phyloP scores from a whole-genome alignment of 306 rosid genomes.

The Vigna hirtella region DNA sequence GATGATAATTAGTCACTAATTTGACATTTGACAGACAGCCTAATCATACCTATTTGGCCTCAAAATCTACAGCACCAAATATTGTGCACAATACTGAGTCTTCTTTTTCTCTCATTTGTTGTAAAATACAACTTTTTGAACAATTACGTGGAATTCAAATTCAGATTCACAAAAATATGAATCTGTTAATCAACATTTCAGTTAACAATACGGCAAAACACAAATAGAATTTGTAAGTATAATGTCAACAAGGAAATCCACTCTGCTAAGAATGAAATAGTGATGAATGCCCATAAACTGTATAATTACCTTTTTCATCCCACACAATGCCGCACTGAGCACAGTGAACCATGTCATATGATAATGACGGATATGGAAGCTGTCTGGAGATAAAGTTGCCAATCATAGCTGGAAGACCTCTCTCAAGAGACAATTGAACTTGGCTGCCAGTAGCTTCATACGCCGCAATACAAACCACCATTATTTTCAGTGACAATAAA shows the following conservation, averaged over 20 bases:
- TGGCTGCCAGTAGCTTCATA: slow-evolving; percentile 99
- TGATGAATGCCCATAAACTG: slow-evolving; percentile 25
- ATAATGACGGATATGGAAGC: slow-evolving; percentile 94
- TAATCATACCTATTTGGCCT: slow-evolving; percentile 16
- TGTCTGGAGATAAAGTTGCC: slow-evolving; percentile 79
- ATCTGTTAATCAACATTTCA: slow-evolving; percentile 55
- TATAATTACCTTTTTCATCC: slow-evolving; percentile 78
- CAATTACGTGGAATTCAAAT: slow-evolving; percentile 31
- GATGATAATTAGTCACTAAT: slow-evolving; percentile 26
- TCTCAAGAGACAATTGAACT: slow-evolving; percentile 97
- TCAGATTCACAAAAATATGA: slow-evolving; percentile 27
- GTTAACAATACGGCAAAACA: slow-evolving; percentile 43
- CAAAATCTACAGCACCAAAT: slow-evolving; percentile 28
- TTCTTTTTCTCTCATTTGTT: slow-evolving; percentile 28
- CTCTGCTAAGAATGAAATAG: slow-evolving; percentile 31
- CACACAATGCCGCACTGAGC: slow-evolving; percentile 92
- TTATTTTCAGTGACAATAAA: slow-evolving; percentile 77
- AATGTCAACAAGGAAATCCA: slow-evolving; percentile 19
- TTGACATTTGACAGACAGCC: slow-evolving; percentile 34
- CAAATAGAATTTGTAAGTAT: slow-evolving; percentile 9
- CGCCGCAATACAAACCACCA: slow-evolving; percentile 90
- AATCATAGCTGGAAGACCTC: slow-evolving; percentile 98
- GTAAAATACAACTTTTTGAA: slow-evolving; percentile 30
- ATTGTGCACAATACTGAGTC: slow-evolving; percentile 10
- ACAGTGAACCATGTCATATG: slow-evolving; percentile 96